Base-by-base conservation (phyloP, 2,329 filamentous ascomycete genomes). In the Zymoseptoria passerinii region DNA sequence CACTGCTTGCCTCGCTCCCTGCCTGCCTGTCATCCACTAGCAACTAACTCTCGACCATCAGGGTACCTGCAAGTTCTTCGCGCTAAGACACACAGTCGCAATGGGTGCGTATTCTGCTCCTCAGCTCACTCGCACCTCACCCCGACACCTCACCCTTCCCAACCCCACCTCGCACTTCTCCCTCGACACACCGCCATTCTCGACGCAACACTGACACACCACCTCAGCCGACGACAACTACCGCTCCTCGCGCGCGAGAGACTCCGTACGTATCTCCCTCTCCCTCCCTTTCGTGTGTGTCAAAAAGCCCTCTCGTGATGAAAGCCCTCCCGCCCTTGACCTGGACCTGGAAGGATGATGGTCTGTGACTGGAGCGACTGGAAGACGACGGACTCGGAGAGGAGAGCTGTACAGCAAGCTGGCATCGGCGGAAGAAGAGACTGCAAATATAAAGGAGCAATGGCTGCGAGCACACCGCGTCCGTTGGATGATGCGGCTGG, bases 151-250 rank as follows among this genome's bases (percentile, higher is more conserved):
- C 61, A 60, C 50, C 63, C 63, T 64, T 49, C 58, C 60, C 50
- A 65, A 20, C n/a, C 63, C 63, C 58, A 65, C 18, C 60, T 61
- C 35, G 35, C 10, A 44, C 35, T 44, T 44, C 35, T 44, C 35
- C 35, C 35, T 44, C 35, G 35, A 44, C 35, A n/a, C 35, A 44
- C 35, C 35, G 35, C 35, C 35, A 16, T 44, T 44, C 35, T 44
- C 35, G 35, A 44, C 35, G 35, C 35, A 44, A n/a, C 35, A 52
- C 50, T 52, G 23, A 52, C 50, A 28, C 50, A 18, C 3, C 50
- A 52, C 50, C 19, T 28, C 50, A 52, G 50, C 50, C 50, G 50
- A 52, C 50, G 50, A 52, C 50, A 28, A 23, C 23, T 52, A 52
- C 23, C 50, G 50, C 50, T 44, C 35, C 35, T 52, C 50, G 50